Base-by-base conservation (phyloP, 2,329 filamentous ascomycete species). In the Verticillium zaregamsianum region DNA sequence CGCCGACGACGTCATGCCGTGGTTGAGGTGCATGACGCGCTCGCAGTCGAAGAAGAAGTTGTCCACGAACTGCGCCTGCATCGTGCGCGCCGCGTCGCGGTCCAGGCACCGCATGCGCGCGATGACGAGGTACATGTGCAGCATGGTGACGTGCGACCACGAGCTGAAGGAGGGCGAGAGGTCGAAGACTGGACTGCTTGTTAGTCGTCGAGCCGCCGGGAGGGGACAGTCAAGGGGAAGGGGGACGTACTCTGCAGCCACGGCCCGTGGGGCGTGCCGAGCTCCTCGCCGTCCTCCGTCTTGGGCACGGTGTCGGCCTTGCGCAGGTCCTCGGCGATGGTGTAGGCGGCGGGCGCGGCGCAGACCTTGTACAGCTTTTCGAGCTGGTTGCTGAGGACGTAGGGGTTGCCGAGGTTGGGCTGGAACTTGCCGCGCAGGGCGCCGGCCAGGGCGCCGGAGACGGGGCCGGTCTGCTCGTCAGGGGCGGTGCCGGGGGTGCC, bases 131-230 rank as follows among this genome's bases (percentile, higher is more conserved):
- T 97, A 98, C 84, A 99, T 90, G 80, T 99, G 94, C 62, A 99
- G 84, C 83, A 97, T 96, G 39, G 93, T 95, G 55, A 98, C 89
- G 76, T 98, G 93, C 23, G 93, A 91, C 95, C 95, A 99, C 61
- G 91, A 94, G 72, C 89, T 93, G 76, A 99, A 99, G 0, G 93
- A 98, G 1, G 93, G 91, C 35, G 85, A 82, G 20, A 99, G 86
- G 31, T 86, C 86, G 66, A 97, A 86, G 59, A 89, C 92, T 96
- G 69, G 28, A 5, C n/a, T n/a, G n/a, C n/a, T n/a, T n/a, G 28
- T 28, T 5, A 28, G 28, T 5, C 4, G 28, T 28, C 28, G 28
- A 28, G 28, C 28, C 28, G 28, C 28, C 6, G 28, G 28, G 28
- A 5, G 28, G 28, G 28, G 7, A 56, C 20, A 49, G 28, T 28